A percentile compares a stretch with the other conserved stretches of the same genome.
Conservation (phyloP, 2,329 filamentous ascomycete species). For the Phoma herbarum region DNA sequence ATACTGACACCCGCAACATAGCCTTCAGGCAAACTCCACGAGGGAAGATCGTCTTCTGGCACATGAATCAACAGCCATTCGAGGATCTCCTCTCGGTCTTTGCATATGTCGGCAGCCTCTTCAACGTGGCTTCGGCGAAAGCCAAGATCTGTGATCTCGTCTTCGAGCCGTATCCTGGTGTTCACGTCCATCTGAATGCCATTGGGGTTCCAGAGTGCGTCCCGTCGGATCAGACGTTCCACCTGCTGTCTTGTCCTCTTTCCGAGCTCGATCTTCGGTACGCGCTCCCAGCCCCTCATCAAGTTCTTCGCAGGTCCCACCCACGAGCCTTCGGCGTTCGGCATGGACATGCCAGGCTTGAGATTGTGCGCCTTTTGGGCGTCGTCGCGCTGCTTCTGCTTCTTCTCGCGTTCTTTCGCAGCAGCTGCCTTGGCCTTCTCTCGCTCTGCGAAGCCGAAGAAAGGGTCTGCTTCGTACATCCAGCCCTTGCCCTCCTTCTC, state of each 20-base stretch:
- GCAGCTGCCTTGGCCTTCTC: conserved; percentile 78
- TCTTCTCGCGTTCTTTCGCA: conserved; percentile 81
- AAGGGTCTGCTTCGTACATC: conserved; percentile 97
- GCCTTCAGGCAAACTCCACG: conserved; percentile 89
- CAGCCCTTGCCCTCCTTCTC: conserved; percentile 78
- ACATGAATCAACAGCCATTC: conserved; percentile 98
- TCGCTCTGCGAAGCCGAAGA: conserved; percentile 79
- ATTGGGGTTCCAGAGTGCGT: conserved; percentile 88
- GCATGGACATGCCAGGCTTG: conserved; percentile 45
- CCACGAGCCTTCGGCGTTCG: conserved; percentile 38
- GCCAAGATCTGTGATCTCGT: conserved; percentile 78
- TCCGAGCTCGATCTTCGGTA: conserved; percentile 93
- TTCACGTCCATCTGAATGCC: conserved; percentile 69
- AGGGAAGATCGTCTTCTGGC: conserved; percentile 93
- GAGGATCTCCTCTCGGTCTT: conserved; percentile 88
- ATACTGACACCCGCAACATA: conserved; percentile 92
- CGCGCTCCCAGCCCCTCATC: conserved; percentile 81
- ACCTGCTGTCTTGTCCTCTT: conserved; percentile 79
- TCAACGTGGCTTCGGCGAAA: conserved; percentile 91
- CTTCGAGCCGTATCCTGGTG: conserved; percentile 69
- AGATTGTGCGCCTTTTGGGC: conserved; percentile 69
- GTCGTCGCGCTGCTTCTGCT: conserved; percentile 61
- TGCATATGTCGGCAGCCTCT: conserved; percentile 87
- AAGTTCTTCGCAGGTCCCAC: conserved; percentile 49
- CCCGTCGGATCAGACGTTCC: conserved; percentile 78